phyloP scores from a whole-genome alignment of 192 early-diverging fungal genomes.

The Coemansia sp. region DNA sequence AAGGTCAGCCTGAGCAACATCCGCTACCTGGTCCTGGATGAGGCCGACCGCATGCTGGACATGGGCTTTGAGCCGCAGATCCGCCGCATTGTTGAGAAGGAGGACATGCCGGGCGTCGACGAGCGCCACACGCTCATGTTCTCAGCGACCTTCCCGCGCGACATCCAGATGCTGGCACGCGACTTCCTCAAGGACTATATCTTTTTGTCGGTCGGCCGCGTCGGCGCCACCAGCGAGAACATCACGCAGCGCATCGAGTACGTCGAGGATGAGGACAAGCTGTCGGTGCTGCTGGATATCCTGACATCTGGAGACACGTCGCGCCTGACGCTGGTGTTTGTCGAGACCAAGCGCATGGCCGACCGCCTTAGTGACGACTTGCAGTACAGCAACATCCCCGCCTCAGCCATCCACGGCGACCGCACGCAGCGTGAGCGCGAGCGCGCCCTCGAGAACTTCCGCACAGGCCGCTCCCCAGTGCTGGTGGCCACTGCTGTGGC shows the following conservation, averaged over 20 bases:
- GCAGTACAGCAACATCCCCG: conserved; percentile 72
- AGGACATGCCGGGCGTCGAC: conserved; percentile 70
- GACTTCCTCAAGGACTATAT: conserved; percentile 85
- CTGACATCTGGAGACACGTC: conserved; percentile 56
- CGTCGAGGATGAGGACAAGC: conserved; percentile 94
- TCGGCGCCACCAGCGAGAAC: conserved; percentile 93
- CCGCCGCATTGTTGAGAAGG: conserved; percentile 75
- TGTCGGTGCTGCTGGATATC: conserved; percentile 82
- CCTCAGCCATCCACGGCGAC: conserved; percentile 96
- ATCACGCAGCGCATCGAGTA: conserved; percentile 92
- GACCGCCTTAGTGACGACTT: conserved; percentile 86
- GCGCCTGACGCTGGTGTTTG: conserved; percentile 91
- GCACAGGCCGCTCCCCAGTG: conserved; percentile 72
- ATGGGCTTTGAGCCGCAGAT: conserved; percentile 98
- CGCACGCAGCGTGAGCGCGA: conserved; percentile 94
- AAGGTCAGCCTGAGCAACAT: conserved; percentile 70
- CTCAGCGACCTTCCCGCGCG: conserved; percentile 93
- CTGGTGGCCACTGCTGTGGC: conserved; percentile 98
- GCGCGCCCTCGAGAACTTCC: conserved; percentile 83
- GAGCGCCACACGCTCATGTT: conserved; percentile 94
- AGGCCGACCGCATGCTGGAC: conserved; percentile 94
- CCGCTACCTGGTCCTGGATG: conserved; percentile 74
- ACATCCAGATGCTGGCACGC: conserved; percentile 86
- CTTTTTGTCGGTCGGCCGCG: conserved; percentile 88
- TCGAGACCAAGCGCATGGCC: conserved; percentile 93